Conservation (phyloP, 176 grass and related monocot species). For the Miscanthus lutarioriparius region DNA sequence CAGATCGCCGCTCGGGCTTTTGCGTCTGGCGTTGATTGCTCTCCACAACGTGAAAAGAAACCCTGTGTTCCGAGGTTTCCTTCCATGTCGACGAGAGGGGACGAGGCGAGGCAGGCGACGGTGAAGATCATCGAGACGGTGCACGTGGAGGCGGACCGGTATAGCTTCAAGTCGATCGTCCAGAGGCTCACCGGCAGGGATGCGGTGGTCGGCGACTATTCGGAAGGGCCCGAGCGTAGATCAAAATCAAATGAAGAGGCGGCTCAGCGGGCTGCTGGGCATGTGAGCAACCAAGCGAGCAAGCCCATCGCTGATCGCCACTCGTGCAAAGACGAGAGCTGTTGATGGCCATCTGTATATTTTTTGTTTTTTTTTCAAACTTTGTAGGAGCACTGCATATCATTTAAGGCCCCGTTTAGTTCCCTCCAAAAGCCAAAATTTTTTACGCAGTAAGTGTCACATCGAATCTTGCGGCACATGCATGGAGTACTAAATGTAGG, state of each 20-base stretch:
- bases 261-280: not conserved
- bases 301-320: not conserved
- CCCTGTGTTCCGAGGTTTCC: not conserved
- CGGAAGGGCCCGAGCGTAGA: not conserved
- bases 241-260: not conserved
- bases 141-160: constrained; percentile 42
- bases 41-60: not conserved
- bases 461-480: no score
- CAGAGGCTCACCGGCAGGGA: constrained; percentile 49
- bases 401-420: no score
- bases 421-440: no score
- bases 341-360: not conserved
- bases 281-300: not conserved
- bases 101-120: not conserved
- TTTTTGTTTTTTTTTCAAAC: not conserved
- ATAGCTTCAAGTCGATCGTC: constrained; percentile 45
- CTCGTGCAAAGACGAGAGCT: not conserved
- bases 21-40: not conserved
- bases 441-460: no score
- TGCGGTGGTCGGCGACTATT: constrained; percentile 15
- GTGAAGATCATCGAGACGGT: constrained; percentile 56
- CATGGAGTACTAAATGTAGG: no score
- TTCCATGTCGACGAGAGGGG: constrained; percentile 25
- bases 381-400: not conserved
- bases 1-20: not conserved